Percentiles rank a stretch among this genome's conserved stretches.
Conservation (phyloP, 352 stramenopile genomes). For the Pythium guiyangense region DNA sequence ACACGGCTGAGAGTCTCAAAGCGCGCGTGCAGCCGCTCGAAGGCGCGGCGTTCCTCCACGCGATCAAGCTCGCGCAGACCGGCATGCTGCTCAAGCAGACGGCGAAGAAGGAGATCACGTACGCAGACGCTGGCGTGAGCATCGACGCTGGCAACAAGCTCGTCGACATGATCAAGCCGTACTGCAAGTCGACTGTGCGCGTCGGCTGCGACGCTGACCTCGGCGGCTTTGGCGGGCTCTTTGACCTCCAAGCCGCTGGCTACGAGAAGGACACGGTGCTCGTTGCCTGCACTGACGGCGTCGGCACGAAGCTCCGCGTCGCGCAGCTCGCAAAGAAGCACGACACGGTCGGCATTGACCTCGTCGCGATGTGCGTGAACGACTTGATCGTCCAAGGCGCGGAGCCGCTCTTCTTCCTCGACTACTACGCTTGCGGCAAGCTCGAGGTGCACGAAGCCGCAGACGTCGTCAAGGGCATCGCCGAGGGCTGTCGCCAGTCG, state of each 20-base stretch:
- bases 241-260: conserved; percentile 96
- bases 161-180: conserved; percentile 97
- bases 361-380: conserved; percentile 99
- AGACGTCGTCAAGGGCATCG: conserved; percentile 96
- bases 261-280: conserved; percentile 97
- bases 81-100: conserved; percentile 41
- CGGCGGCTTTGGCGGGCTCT: conserved; percentile 96
- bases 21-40: conserved; percentile 96
- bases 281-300: conserved; percentile 96
- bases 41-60: conserved; percentile 89
- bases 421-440: conserved; percentile 99
- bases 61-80: conserved; percentile 79
- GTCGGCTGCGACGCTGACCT: conserved; percentile 95
- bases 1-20: conserved; percentile 96
- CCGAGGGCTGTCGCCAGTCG: conserved; percentile 95
- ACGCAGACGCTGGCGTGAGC: conserved; percentile 96
- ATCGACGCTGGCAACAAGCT: conserved; percentile 97
- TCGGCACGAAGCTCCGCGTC: conserved; percentile 97
- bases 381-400: conserved; percentile 98
- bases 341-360: conserved; percentile 96
- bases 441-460: conserved; percentile 93
- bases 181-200: conserved; percentile 95
- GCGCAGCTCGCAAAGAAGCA: conserved; percentile 89
- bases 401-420: conserved; percentile 98
- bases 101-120: conserved; percentile 91